These are phyloP conservation scores for Clavaria fumosa DNA, from an alignment of 768 basidiomycete species.

Conservation along the genomic window DNA sequence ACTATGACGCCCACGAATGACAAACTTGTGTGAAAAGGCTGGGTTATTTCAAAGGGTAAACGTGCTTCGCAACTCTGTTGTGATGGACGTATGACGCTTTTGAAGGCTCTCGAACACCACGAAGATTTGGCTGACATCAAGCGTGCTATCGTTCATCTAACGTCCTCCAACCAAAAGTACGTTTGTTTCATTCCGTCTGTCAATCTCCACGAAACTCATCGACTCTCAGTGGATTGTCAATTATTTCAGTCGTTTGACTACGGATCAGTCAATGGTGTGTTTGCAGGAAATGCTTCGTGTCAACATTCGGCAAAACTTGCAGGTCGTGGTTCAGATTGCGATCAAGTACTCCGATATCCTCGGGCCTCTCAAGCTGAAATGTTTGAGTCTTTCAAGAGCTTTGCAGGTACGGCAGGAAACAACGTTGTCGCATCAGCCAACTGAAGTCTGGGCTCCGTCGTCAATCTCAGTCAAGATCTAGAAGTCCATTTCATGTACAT, in stretches of 20 bases:
- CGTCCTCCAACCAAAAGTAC: constrained; percentile 67
- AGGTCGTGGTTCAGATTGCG: constrained; percentile 91
- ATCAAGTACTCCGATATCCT: constrained; percentile 98
- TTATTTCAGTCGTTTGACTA: constrained; percentile 94
- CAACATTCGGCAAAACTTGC: constrained; percentile 95
- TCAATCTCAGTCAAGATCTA: constrained; percentile 89
- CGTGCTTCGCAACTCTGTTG: constrained; percentile 7
- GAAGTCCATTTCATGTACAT: constrained; percentile 99
- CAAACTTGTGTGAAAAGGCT: constrained; percentile 97
- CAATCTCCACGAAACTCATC: constrained; percentile 3
- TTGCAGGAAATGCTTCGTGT: constrained; percentile 93
- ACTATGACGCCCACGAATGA: constrained; percentile 95
- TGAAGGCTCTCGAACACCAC: constrained; percentile 97
- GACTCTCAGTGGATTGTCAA: constrained; percentile 76
- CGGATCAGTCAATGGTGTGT: constrained; percentile 93
- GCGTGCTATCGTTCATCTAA: constrained; percentile 87
- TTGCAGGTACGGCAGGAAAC: constrained; percentile 71
- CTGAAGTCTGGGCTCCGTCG: constrained; percentile 91
- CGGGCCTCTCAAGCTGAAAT: constrained; percentile 91
- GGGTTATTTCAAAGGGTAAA: constrained; percentile 82
- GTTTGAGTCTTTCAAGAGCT: constrained; percentile 96
- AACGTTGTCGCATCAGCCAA: too few relatives aligned
- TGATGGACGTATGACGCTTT: constrained; percentile 7
- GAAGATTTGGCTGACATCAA: constrained; percentile 98
- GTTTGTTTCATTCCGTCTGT: constrained; percentile 13